Evolutionary conservation across 352 stramenopile genomes (phyloP).

Genomic region (Phytophthora tubulina): DNA sequence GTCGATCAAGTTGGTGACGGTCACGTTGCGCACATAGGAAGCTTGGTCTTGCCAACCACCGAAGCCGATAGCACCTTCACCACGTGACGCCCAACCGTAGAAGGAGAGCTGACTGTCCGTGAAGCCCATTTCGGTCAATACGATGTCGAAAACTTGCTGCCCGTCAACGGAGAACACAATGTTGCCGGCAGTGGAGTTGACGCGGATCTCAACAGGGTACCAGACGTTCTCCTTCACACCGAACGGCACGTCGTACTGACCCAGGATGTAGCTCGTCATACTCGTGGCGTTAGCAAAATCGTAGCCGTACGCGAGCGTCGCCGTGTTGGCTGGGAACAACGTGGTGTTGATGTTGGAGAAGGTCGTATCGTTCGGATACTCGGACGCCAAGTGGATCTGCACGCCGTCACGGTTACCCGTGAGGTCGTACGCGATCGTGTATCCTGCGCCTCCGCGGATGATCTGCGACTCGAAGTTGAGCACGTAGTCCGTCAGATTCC

Average conservation of each 20-base stretch:
- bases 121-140: conserved; percentile 40
- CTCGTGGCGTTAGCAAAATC: conserved; percentile 47
- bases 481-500: conserved; percentile 45
- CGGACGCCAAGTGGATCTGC: conserved; percentile 45
- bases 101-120: conserved; percentile 24
- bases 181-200: conserved; percentile 59
- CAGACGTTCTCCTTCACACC: conserved; percentile 79
- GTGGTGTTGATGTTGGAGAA: conserved; percentile 42
- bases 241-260: conserved; percentile 58
- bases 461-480: conserved; percentile 43
- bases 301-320: conserved; percentile 36
- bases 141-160: conserved; percentile 38
- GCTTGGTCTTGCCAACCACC: conserved; percentile 40
- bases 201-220: conserved; percentile 72
- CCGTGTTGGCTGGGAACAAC: conserved; percentile 43
- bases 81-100: conserved; percentile 34
- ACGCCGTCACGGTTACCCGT: conserved; percentile 40
- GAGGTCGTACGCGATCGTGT: conserved; percentile 40
- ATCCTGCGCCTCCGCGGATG: conserved; percentile 28
- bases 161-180: conserved; percentile 31
- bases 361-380: conserved; percentile 41
- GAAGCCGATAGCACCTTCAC: conserved; percentile 38
- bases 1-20: conserved; percentile 22
- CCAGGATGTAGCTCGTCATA: conserved; percentile 41
- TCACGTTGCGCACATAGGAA: conserved; percentile 35